Conservation (phyloP, 768 basidiomycete species). For the Collybia mongolica region DNA sequence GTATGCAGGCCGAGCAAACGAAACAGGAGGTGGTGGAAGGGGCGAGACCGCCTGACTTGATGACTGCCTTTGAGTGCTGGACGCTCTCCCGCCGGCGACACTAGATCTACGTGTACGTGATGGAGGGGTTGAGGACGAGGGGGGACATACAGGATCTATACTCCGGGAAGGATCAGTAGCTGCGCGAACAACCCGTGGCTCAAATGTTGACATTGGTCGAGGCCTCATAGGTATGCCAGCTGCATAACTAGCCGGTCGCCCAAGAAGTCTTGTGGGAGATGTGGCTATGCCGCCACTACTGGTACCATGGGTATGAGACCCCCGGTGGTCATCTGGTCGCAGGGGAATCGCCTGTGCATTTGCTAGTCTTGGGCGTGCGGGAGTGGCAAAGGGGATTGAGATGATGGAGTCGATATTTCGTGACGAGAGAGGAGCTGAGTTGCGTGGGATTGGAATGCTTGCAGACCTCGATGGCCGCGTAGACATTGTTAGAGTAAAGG, state of each 20-base stretch:
- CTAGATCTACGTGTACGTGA: constrained; percentile 48
- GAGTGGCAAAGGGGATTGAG: constrained; percentile 53
- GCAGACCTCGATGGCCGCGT: constrained; percentile 58
- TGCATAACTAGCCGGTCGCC: constrained; percentile 42
- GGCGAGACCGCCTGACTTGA: constrained; percentile 26
- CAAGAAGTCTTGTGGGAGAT: constrained; percentile 38
- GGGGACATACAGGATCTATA: constrained; percentile 42
- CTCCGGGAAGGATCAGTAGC: constrained; percentile 35
- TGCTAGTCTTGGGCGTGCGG: constrained; percentile 38
- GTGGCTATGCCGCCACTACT: constrained; percentile 22
- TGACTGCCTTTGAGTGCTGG: constrained; percentile 25
- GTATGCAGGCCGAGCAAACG: constrained; percentile 70
- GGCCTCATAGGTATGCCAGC: constrained; percentile 29
- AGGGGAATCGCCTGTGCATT: constrained; percentile 26
- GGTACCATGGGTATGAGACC: constrained; percentile 35
- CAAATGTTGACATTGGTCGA: constrained; percentile 38
- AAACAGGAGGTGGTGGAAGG: constrained; percentile 28
- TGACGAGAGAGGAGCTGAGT: constrained; percentile 41
- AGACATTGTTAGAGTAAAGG: constrained; percentile 33
- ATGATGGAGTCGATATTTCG: constrained; percentile 67
- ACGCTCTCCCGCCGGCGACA: constrained; percentile 27
- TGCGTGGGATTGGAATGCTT: constrained; percentile 67
- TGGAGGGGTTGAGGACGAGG: constrained; percentile 41
- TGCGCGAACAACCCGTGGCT: constrained; percentile 71
- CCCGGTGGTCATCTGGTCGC: constrained; percentile 33